Percentiles rank a stretch among this genome's conserved stretches.
These are phyloP conservation scores for Aristolochia californica DNA, from an alignment of 164 flowering plant genomes.

Conservation along the genomic window DNA sequence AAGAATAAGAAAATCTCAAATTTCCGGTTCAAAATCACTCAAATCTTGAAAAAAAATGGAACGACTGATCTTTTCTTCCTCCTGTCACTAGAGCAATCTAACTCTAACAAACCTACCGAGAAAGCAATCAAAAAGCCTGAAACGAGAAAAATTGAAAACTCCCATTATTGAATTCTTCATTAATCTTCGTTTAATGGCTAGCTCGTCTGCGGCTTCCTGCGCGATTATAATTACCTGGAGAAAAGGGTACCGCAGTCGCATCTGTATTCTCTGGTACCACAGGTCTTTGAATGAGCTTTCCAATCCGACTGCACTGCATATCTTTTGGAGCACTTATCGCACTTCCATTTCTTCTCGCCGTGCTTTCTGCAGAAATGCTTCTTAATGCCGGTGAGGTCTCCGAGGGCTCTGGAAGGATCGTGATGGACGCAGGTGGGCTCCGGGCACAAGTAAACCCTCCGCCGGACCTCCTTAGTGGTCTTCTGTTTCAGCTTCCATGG, in stretches of 20 bases:
- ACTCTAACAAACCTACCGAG: not conserved
- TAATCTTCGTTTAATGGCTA: too few species aligned
- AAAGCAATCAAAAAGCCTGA: not conserved
- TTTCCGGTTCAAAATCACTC: not conserved
- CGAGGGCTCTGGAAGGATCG: constrained; percentile 79
- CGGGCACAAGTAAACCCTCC: constrained; percentile 79
- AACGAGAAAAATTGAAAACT: not conserved
- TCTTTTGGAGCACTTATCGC: constrained; percentile 78
- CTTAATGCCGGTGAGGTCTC: constrained; percentile 89
- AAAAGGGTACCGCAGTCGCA: constrained; percentile 92
- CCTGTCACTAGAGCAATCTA: constrained; percentile 6
- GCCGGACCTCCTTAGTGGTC: constrained; percentile 58
- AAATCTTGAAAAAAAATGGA: not conserved
- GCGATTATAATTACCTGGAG: constrained; percentile 73
- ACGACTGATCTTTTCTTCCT: not conserved
- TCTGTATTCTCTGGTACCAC: constrained; percentile 75
- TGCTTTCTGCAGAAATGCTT: constrained; percentile 86
- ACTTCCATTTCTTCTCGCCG: constrained; percentile 94
- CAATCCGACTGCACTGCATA: constrained; percentile 93
- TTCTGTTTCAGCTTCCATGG: constrained; percentile 94
- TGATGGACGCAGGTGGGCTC: constrained; percentile 91
- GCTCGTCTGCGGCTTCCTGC: too few species aligned
- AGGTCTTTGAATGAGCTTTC: constrained; percentile 90
- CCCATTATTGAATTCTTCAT: too few species aligned
- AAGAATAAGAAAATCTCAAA: too few species aligned